These are phyloP conservation scores for Imleria badia DNA, from an alignment of 768 basidiomycete species.

Conservation along the genomic window DNA sequence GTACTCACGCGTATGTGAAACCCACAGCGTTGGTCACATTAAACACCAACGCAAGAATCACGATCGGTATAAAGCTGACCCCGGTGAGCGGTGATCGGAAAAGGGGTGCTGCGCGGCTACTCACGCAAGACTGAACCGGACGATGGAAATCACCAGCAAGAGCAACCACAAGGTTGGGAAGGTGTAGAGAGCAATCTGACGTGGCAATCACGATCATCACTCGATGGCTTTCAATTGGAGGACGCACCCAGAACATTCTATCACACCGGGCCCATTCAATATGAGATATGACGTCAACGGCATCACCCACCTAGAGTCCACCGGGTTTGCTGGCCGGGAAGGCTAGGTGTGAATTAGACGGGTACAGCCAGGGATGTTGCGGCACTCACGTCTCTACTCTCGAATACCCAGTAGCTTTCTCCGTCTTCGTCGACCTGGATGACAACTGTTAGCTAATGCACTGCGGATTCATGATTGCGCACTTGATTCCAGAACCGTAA, in stretches of 20 bases:
- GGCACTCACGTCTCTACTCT: conserved; percentile 83
- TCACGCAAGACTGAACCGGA: conserved; percentile 87
- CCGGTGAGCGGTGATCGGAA: conserved; percentile 9
- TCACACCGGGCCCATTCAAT: conserved; percentile 5
- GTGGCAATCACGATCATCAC: conserved; percentile 10
- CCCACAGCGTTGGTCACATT: conserved; percentile 95
- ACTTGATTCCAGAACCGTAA: conserved; percentile 98
- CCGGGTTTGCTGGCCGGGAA: conserved; percentile 81
- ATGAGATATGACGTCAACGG: conserved; percentile 8
- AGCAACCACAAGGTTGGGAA: conserved; percentile 89
- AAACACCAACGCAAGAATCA: conserved; percentile 91
- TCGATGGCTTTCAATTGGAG: conserved; percentile 8
- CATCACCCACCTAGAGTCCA: conserved; percentile 74
- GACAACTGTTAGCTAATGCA: not conserved
- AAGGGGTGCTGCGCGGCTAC: conserved; percentile 31
- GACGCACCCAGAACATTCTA: conserved; percentile 91
- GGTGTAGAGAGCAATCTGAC: conserved; percentile 80
- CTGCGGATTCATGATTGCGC: not conserved
- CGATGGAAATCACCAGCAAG: conserved; percentile 82
- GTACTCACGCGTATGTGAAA: conserved; percentile 87
- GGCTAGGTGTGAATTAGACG: conserved; percentile 49
- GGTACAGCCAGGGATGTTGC: not conserved
- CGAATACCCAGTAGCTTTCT: conserved; percentile 96
- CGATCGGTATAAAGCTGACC: conserved; percentile 89
- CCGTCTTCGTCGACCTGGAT: conserved; percentile 91